Conservation (phyloP, 441 rosid genomes). For the Jatropha multifida region DNA sequence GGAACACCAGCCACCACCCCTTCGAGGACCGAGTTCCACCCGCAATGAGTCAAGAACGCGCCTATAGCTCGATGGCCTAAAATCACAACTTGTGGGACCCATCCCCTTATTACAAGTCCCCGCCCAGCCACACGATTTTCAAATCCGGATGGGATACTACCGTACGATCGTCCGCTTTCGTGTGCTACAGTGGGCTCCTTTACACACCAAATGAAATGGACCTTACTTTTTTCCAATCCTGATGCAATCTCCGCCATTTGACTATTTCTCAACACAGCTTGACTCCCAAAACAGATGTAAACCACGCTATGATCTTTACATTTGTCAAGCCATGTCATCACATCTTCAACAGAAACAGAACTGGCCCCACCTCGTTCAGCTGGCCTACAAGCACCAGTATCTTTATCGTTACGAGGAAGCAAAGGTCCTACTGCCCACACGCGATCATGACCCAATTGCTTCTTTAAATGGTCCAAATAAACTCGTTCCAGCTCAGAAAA, state of each 20-base stretch:
- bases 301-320: constrained; percentile 39
- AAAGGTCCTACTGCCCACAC: constrained; percentile 49
- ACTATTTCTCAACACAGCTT: constrained; percentile 27
- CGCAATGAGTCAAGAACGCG: constrained; percentile 53
- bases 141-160: constrained; percentile 25
- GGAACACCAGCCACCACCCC: constrained; percentile 40
- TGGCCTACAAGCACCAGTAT: background rate
- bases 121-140: constrained; percentile 34
- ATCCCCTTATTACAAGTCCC: constrained; percentile 43
- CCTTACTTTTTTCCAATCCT: constrained; percentile 42
- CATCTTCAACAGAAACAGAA: background rate
- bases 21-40: constrained; percentile 57
- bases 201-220: constrained; percentile 46
- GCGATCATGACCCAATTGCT: constrained; percentile 33
- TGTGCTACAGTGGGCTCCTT: constrained; percentile 18
- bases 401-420: constrained; percentile 14
- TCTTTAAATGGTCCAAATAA: constrained; percentile 33
- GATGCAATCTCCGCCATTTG: constrained; percentile 39
- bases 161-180: constrained; percentile 10
- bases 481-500: constrained; percentile 34
- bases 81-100: constrained; percentile 49
- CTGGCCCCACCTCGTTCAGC: constrained; percentile 32
- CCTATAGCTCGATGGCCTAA: constrained; percentile 46
- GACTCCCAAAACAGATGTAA: constrained; percentile 55
- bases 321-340: constrained; percentile 41